Evolutionary conservation across 495 filamentous ascomycete genomes (phyloP).

Genomic region (Bathelium albidoporum): DNA sequence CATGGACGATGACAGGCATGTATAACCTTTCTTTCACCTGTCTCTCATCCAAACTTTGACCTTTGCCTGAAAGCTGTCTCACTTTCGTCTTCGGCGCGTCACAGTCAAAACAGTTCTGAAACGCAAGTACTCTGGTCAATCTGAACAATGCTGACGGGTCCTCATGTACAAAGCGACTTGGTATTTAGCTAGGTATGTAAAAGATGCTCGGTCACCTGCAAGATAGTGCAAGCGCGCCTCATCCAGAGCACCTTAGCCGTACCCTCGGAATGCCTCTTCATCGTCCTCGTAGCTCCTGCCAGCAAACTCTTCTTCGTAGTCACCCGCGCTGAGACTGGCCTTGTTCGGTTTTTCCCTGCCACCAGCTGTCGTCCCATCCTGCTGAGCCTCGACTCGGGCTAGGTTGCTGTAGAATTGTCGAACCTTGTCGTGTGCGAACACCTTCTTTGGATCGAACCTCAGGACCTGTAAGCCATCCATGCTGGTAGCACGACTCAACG

Average conservation of each 20-base stretch:
- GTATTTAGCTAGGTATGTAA: background rate
- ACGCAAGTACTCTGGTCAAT: too few relatives aligned
- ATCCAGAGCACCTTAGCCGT: background rate
- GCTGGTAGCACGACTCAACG: conserved; percentile 71
- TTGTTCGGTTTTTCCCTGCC: conserved; percentile 13
- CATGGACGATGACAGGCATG: background rate
- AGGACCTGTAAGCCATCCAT: conserved; percentile 83
- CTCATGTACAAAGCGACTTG: too few relatives aligned
- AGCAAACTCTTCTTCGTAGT: background rate
- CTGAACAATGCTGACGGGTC: too few relatives aligned
- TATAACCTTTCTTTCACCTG: background rate
- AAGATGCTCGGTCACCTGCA: too few relatives aligned
- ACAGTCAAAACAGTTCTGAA: too few relatives aligned
- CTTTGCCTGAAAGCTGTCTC: too few relatives aligned
- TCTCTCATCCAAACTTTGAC: background rate
- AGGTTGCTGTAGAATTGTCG: conserved; percentile 74
- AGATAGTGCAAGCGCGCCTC: background rate
- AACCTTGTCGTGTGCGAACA: conserved; percentile 88
- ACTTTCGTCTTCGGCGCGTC: too few relatives aligned
- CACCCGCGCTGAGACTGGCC: background rate
- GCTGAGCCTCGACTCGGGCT: conserved; percentile 39
- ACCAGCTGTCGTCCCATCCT: background rate
- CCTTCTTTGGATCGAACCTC: conserved; percentile 78
- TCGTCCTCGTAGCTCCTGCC: background rate
- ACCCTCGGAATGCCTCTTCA: background rate